Percentiles rank a stretch among this genome's conserved stretches.
Evolutionary conservation across 2,329 filamentous ascomycete genomes (phyloP).

Genomic region (Diaporthe vexans): DNA sequence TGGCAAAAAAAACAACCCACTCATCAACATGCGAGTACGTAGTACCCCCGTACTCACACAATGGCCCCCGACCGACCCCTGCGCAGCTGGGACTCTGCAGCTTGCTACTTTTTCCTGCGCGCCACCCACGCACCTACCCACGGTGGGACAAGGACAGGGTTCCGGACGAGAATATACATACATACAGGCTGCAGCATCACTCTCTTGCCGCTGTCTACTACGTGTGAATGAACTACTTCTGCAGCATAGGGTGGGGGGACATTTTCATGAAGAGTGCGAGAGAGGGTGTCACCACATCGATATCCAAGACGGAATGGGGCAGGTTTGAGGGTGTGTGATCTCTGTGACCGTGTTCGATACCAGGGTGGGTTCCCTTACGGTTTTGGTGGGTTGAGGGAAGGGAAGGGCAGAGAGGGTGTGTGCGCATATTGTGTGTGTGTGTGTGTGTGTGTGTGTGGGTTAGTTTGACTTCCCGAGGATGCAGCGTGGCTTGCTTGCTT

Average conservation of each 20-base stretch:
- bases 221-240: background rate
- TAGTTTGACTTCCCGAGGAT: background rate
- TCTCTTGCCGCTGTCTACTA: no score
- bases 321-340: conserved; percentile 19
- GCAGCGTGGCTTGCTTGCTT: conserved; percentile 10
- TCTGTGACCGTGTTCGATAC: background rate
- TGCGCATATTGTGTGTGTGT: background rate
- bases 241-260: background rate
- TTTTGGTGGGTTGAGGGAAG: background rate
- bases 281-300: background rate
- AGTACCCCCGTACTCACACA: background rate
- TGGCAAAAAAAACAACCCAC: conserved; percentile 8
- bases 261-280: background rate
- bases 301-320: conserved; percentile 15
- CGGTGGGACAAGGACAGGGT: conserved; percentile 8
- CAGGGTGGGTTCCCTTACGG: background rate
- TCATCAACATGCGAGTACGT: background rate
- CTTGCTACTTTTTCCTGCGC: background rate
- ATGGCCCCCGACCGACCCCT: background rate
- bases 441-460: background rate
- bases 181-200: background rate
- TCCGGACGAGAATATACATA: background rate
- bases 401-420: background rate
- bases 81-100: background rate
- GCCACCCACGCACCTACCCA: conserved; percentile 23